phyloP scores from a whole-genome alignment of 2,329 filamentous ascomycete genomes.

The Cyphellophora europaea region DNA sequence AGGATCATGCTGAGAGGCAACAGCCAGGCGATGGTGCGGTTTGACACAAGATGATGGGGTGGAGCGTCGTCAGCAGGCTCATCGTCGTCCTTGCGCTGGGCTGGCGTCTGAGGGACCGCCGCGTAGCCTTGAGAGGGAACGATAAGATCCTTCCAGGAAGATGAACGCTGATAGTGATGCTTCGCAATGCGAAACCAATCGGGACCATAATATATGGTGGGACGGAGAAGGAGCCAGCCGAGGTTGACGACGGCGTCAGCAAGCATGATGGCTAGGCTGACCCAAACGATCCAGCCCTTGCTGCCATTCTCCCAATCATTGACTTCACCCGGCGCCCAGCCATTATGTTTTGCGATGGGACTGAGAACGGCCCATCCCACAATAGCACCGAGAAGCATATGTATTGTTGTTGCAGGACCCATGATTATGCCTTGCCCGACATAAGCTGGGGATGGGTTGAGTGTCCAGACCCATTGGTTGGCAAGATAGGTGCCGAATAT shows the following conservation, averaged over 20 bases:
- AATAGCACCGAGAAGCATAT: constrained; percentile 87
- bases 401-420: constrained; percentile 87
- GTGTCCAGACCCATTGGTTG: constrained; percentile 79
- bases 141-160: constrained; percentile 14
- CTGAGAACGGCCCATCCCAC: constrained; percentile 87
- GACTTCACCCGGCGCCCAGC: constrained; percentile 84
- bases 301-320: constrained; percentile 85
- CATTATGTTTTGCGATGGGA: constrained; percentile 71
- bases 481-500: constrained; percentile 71
- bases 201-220: constrained; percentile 44
- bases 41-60: constrained; percentile 68
- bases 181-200: constrained; percentile 19
- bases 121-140: background rate
- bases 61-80: constrained; percentile 68
- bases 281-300: constrained; percentile 98
- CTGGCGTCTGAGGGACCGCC: constrained; percentile 5
- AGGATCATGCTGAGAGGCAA: constrained; percentile 67
- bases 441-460: constrained; percentile 96
- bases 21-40: constrained; percentile 61
- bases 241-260: constrained; percentile 86
- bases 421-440: constrained; percentile 97
- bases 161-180: constrained; percentile 10
- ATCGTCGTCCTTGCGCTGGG: constrained; percentile 15
- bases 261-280: constrained; percentile 92
- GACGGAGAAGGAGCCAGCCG: constrained; percentile 62